These are phyloP conservation scores for Saccharomycopsis sp. DNA, from an alignment of 805 yeast genomes.

Conservation along the genomic window DNA sequence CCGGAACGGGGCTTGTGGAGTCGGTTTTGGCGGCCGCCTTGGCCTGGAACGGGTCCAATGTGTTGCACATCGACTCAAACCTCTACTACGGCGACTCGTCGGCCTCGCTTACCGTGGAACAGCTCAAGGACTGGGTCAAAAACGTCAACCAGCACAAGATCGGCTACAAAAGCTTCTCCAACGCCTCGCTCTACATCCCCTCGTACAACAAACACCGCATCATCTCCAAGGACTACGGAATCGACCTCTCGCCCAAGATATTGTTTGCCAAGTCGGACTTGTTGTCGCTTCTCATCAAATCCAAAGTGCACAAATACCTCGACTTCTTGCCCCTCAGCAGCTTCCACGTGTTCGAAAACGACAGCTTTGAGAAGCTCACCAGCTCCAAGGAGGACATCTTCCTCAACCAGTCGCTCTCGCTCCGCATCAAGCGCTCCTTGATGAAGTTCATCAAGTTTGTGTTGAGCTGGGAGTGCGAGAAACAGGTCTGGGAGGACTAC, in stretches of 20 bases:
- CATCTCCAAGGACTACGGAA: slow-evolving; percentile 69
- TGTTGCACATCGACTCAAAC: slow-evolving; percentile 81
- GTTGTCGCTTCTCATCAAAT: slow-evolving; percentile 66
- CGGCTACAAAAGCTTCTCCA: slow-evolving; percentile 40
- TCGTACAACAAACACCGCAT: slow-evolving; percentile 40
- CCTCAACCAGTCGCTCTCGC: slow-evolving; percentile 72
- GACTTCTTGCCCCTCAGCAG: slow-evolving; percentile 85
- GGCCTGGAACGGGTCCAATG: slow-evolving; percentile 98
- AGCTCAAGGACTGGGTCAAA: slow-evolving; percentile 75
- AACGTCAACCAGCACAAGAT: slow-evolving; percentile 43
- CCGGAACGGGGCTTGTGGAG: slow-evolving; percentile 90
- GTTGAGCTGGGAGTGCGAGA: slow-evolving; percentile 56
- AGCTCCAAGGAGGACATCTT: slow-evolving; percentile 90
- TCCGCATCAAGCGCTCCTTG: slow-evolving; percentile 70
- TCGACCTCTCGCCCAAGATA: slow-evolving; percentile 81
- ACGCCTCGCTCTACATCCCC: slow-evolving; percentile 79
- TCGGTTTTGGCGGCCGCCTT: slow-evolving; percentile 87
- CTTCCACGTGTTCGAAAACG: slow-evolving; percentile 93
- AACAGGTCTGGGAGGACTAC: slow-evolving; percentile 50
- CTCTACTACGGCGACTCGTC: slow-evolving; percentile 83
- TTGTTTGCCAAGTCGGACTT: slow-evolving; percentile 89
- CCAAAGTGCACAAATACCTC: slow-evolving; percentile 83
- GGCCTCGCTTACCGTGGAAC: slow-evolving; percentile 83
- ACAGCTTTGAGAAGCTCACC: slow-evolving; percentile 77
- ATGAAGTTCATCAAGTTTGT: slow-evolving; percentile 93